These are phyloP conservation scores for Trypanosoma melophagium DNA, from an alignment of 208 protist species.

Conservation along the genomic window DNA sequence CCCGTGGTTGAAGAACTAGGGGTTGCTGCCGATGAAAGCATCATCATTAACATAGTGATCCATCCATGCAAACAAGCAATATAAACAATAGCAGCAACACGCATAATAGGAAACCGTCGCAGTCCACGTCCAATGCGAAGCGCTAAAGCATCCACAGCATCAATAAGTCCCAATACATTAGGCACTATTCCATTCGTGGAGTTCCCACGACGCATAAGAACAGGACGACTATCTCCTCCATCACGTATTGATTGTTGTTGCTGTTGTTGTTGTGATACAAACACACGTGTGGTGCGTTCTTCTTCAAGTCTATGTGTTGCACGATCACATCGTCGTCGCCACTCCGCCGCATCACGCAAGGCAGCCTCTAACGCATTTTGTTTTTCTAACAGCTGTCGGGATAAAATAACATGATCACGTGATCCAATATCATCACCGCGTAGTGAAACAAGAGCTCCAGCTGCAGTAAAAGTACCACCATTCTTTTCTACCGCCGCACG, in stretches of 20 bases:
- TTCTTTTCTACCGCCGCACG: conserved; percentile 21
- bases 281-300: conserved; percentile 39
- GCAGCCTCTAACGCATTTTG: conserved; percentile 51
- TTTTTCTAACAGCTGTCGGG: conserved; percentile 40
- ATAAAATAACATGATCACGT: conserved; percentile 26
- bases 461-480: conserved; percentile 20
- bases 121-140: conserved; percentile 38
- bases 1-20: too few relatives aligned
- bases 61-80: conserved; percentile 54
- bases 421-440: conserved; percentile 27
- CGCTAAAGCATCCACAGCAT: conserved; percentile 31
- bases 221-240: neutral
- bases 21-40: neutral
- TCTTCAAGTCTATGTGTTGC: conserved; percentile 45
- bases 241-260: conserved; percentile 8
- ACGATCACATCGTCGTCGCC: conserved; percentile 50
- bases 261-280: conserved; percentile 2
- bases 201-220: conserved; percentile 16
- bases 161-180: conserved; percentile 7
- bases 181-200: conserved; percentile 20
- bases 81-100: conserved; percentile 45
- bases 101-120: conserved; percentile 31
- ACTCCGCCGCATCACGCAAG: conserved; percentile 42
- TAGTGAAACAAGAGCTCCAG: conserved; percentile 16
- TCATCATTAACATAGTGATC: conserved; percentile 28